Evolutionary conservation across 495 filamentous ascomycete species (phyloP).

Genomic region (Margaritispora aquatica): DNA sequence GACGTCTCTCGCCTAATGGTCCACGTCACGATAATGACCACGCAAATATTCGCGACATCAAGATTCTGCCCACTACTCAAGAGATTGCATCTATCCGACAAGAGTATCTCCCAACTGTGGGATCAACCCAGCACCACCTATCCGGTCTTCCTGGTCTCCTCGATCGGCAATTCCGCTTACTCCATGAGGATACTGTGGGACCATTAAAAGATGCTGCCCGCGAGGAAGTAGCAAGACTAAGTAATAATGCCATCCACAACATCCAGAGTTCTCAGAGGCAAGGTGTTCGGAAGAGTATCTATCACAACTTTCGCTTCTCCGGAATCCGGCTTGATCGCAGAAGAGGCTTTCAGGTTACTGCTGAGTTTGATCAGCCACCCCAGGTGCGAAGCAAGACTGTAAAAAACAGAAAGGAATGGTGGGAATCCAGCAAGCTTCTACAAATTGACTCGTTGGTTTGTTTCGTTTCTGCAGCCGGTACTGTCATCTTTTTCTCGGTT

Average conservation of each 20-base stretch:
- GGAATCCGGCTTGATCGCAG: conserved; percentile 33
- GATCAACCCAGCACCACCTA: conserved; percentile 46
- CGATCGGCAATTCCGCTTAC: conserved; percentile 64
- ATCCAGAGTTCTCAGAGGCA: conserved; percentile 22
- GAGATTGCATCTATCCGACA: conserved; percentile 47
- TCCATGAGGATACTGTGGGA: conserved; percentile 60
- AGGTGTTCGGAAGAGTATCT: conserved; percentile 26
- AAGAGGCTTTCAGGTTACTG: conserved; percentile 47
- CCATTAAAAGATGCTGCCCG: conserved; percentile 53
- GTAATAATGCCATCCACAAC: conserved; percentile 16
- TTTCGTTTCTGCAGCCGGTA: conserved; percentile 39
- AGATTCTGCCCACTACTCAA: conserved; percentile 54
- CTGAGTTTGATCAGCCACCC: conserved; percentile 50
- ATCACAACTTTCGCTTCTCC: conserved; percentile 26
- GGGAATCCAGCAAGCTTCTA: conserved; percentile 50
- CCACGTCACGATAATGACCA: conserved; percentile 65
- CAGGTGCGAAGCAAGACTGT: conserved; percentile 23
- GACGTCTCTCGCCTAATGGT: conserved; percentile 43
- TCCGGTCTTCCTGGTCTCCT: conserved; percentile 53
- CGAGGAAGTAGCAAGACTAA: conserved; percentile 28
- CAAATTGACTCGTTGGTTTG: conserved; percentile 54
- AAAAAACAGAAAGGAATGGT: conserved; percentile 49
- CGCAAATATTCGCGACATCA: conserved; percentile 49
- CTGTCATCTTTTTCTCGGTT: conserved; percentile 45
- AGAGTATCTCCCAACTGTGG: conserved; percentile 56